Evolutionary conservation across 2,329 filamentous ascomycete genomes (phyloP).

Genomic region (Verticillium dahliae): DNA sequence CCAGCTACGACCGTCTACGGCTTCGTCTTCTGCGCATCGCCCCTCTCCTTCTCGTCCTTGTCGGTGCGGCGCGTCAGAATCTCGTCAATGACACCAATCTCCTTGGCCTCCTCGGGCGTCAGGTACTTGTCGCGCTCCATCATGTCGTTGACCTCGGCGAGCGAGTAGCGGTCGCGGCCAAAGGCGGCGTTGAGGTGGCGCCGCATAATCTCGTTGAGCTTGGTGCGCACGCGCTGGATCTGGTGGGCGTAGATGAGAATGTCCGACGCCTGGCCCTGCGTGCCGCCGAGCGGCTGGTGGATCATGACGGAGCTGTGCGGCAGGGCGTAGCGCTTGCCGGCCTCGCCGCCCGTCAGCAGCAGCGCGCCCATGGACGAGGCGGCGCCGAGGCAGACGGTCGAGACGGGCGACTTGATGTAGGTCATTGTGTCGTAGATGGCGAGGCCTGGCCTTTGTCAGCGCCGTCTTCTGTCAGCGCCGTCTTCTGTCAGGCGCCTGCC

Average conservation of each 20-base stretch:
- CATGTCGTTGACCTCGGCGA: slow-evolving; percentile 83
- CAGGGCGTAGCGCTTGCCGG: slow-evolving; percentile 79
- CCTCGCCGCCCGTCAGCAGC: slow-evolving; percentile 76
- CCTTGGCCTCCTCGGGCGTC: slow-evolving; percentile 79
- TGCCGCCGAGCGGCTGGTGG: slow-evolving; percentile 82
- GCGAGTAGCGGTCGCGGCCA: slow-evolving; percentile 65
- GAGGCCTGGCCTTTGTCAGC: slow-evolving; percentile 35
- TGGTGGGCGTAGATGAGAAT: slow-evolving; percentile 97
- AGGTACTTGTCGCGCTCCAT: slow-evolving; percentile 98
- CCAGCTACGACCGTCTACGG: background rate
- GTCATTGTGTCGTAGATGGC: slow-evolving; percentile 99
- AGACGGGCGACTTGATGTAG: slow-evolving; percentile 89
- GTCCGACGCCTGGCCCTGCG: slow-evolving; percentile 62
- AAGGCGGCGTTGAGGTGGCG: slow-evolving; percentile 74
- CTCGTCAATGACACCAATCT: slow-evolving; percentile 87
- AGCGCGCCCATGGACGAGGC: slow-evolving; percentile 94
- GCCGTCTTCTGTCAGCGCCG: too few species aligned
- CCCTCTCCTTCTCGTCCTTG: slow-evolving; percentile 11
- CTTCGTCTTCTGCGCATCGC: slow-evolving; percentile 9
- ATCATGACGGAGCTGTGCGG: slow-evolving; percentile 97
- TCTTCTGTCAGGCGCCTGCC: too few species aligned
- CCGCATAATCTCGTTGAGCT: slow-evolving; percentile 87
- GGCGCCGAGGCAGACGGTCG: slow-evolving; percentile 90
- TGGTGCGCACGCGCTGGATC: slow-evolving; percentile 78
- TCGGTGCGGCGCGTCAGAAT: slow-evolving; percentile 63